Evolutionary conservation across 169 alveolate genomes (phyloP), one percentile per base, ranked within the genome.

Genomic region (Plasmodium adleri): DNA sequence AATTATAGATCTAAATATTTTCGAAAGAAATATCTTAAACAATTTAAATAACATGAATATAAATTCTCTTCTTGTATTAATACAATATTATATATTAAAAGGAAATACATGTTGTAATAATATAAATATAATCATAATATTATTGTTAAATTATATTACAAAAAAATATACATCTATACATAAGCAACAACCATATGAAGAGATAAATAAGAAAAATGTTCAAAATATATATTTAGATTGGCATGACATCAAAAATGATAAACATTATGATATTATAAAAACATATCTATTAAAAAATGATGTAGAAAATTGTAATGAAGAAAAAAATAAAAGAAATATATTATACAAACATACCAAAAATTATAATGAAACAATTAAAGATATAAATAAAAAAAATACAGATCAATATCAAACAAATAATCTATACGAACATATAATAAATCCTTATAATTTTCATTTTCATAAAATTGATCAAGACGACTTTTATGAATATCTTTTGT

Each of bases 401-500:
- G 24, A 3, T 8, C 6, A 9, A 13, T 12, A 7, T 4, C 9
- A n/a, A 22, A 13, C 3, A 9, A 47, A 70, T 15, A 15, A 20
- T 8, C 17, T 3, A 9, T 15, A 13, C 7, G 43, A 12, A 54
- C 0, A 54, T 49, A 4, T 9, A 9, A 52, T 12, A 12, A 28
- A 52, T 12, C 10, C 39, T 43, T 20, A 15, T 43, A 45, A 60
- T 59, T 22, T 39, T 43, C 17, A 2, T 60, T 83, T 83, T 83
- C 60, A 67, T 68, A 83, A 83, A 60, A 83, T 32, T 20, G 22
- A 68, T 43, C 68, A 83, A 83, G 73, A 83, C 22, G 91, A 83
- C 47, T 15, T 56, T 58, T 68, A 83, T 54, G 91, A 83, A 43
- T 83, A 52, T 47, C 43, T 83, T 20, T 52, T 83, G 1, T 60